These are phyloP conservation scores for Pyricularia pennisetigena DNA, from an alignment of 2,329 filamentous ascomycete species.

Conservation along the genomic window DNA sequence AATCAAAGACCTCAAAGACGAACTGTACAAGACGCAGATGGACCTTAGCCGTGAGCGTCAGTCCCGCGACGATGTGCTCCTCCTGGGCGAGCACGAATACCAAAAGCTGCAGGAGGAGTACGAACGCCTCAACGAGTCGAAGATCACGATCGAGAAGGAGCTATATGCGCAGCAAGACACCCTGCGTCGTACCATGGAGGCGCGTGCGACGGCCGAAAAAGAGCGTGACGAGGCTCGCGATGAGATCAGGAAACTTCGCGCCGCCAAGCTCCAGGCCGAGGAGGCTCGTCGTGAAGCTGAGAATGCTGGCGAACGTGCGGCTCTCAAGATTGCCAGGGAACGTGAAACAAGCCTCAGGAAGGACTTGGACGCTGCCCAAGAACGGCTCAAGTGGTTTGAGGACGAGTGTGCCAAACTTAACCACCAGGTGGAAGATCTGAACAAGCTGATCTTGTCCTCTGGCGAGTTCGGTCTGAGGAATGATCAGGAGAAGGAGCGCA, in stretches of 20 bases:
- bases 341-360: slow-evolving; percentile 66
- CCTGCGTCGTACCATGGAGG: slow-evolving; percentile 75
- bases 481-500: slow-evolving; percentile 86
- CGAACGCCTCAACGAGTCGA: slow-evolving; percentile 79
- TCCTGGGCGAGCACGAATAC: slow-evolving; percentile 83
- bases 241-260: slow-evolving; percentile 73
- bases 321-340: slow-evolving; percentile 70
- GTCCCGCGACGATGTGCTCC: slow-evolving; percentile 85
- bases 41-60: slow-evolving; percentile 87
- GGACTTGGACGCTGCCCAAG: slow-evolving; percentile 71
- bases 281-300: slow-evolving; percentile 79
- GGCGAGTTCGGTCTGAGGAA: slow-evolving; percentile 83
- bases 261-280: slow-evolving; percentile 77
- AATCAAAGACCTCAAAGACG: slow-evolving; percentile 74
- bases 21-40: slow-evolving; percentile 76
- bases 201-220: slow-evolving; percentile 67
- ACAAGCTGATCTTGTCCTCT: slow-evolving; percentile 78
- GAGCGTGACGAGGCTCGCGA: slow-evolving; percentile 83
- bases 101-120: slow-evolving; percentile 75
- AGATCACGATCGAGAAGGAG: slow-evolving; percentile 96
- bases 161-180: slow-evolving; percentile 93
- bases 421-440: slow-evolving; percentile 73
- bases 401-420: slow-evolving; percentile 68
- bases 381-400: slow-evolving; percentile 70
- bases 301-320: slow-evolving; percentile 66